phyloP scores from a whole-genome alignment of 2,329 filamentous ascomycete species.

The Byssothecium circinans region DNA sequence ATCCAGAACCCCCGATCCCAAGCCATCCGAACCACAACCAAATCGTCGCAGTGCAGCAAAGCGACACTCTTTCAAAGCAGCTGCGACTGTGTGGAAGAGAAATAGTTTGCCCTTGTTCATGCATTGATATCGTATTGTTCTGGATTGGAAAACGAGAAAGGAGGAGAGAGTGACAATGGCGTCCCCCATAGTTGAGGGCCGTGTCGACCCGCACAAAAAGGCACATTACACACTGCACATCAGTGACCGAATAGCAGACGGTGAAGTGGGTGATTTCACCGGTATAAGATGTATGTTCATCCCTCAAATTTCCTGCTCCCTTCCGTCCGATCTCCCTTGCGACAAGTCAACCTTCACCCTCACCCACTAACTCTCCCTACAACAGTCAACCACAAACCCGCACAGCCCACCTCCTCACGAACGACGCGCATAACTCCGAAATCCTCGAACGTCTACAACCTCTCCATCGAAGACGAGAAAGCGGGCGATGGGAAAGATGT shows the following conservation, averaged over 20 bases:
- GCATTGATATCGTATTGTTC: too few species aligned
- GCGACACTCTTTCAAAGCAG: background rate
- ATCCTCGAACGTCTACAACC: conserved; percentile 28
- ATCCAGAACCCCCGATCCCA: background rate
- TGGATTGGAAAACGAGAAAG: background rate
- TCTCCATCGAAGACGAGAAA: conserved; percentile 33
- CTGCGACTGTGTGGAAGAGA: background rate
- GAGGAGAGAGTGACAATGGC: conserved; percentile 28
- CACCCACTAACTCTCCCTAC: conserved; percentile 12
- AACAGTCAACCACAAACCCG: conserved; percentile 51
- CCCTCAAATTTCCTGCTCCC: background rate
- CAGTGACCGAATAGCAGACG: conserved; percentile 35
- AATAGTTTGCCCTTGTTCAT: too few species aligned
- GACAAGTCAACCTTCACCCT: background rate
- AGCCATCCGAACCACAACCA: background rate
- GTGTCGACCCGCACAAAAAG: conserved; percentile 44
- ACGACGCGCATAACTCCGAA: conserved; percentile 25
- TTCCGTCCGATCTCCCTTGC: background rate
- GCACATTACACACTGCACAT: conserved; percentile 42
- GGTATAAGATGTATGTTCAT: conserved; percentile 38
- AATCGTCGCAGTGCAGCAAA: background rate
- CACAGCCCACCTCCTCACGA: conserved; percentile 32
- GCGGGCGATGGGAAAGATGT: conserved; percentile 32
- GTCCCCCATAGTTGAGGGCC: conserved; percentile 39
- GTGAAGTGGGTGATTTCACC: conserved; percentile 26